These are phyloP conservation scores for Gaillardinia entomophila DNA, from an alignment of 805 yeast species.

Conservation along the genomic window DNA sequence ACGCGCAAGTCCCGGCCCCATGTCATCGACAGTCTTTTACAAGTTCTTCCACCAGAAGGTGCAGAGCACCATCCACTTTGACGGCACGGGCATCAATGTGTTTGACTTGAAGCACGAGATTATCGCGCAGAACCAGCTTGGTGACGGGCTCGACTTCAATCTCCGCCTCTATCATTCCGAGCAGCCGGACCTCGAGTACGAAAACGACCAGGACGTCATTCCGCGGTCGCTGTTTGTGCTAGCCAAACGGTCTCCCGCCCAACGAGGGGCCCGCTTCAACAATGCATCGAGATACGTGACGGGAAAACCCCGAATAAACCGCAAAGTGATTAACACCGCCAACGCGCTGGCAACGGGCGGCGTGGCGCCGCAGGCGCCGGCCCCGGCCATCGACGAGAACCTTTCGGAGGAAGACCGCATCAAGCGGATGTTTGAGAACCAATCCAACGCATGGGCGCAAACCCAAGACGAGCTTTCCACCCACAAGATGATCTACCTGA, in stretches of 20 bases:
- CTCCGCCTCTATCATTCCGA: constrained; percentile 56
- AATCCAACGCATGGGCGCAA: constrained; percentile 90
- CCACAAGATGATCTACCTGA: constrained; percentile 69
- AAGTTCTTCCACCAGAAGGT: constrained; percentile 78
- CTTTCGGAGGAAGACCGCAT: constrained; percentile 82
- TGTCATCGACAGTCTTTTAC: constrained; percentile 89
- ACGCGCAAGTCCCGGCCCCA: too few species aligned
- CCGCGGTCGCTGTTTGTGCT: constrained; percentile 83
- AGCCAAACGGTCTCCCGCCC: constrained; percentile 74
- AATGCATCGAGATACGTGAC: constrained; percentile 67
- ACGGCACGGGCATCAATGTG: constrained; percentile 94
- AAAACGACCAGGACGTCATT: constrained; percentile 85
- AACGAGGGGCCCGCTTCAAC: constrained; percentile 9
- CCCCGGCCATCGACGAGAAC: constrained; percentile 31
- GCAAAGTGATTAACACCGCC: constrained; percentile 30
- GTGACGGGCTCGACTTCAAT: constrained; percentile 82
- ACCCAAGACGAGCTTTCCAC: constrained; percentile 88
- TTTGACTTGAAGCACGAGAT: constrained; percentile 93
- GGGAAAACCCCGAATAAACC: constrained; percentile 55
- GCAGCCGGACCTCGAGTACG: constrained; percentile 61
- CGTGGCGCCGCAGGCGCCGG: constrained; percentile 1
- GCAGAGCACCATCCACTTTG: constrained; percentile 76
- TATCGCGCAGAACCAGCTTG: constrained; percentile 70
- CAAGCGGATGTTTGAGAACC: constrained; percentile 86
- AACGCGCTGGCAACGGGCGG: constrained; percentile 16